A percentile compares a stretch with the other conserved stretches of the same genome.
These are phyloP conservation scores for Arthrobotrys entomopaga DNA, from an alignment of 2,329 filamentous ascomycete genomes.

Conservation along the genomic window DNA sequence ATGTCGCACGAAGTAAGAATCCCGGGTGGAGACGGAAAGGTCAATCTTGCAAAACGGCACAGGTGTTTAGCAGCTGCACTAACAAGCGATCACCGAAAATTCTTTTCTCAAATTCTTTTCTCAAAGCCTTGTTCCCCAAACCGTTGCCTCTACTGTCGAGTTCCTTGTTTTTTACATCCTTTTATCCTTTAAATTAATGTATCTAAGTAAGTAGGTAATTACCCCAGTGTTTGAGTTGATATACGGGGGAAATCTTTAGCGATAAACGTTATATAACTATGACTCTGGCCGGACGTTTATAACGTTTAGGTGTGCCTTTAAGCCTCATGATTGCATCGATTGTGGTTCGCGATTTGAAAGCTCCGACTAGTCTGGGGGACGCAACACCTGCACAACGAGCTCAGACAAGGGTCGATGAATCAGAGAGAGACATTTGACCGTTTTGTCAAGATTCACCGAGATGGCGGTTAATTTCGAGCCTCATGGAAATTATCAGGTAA, in stretches of 20 bases:
- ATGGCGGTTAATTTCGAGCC: slow-evolving; percentile 23
- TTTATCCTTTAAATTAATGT: too few relatives aligned
- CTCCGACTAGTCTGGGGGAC: slow-evolving; percentile 11
- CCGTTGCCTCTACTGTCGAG: too few relatives aligned
- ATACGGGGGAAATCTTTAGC: too few relatives aligned
- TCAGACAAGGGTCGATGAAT: slow-evolving; percentile 28
- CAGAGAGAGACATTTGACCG: background rate
- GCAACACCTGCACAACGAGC: too few relatives aligned
- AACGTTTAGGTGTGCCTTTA: background rate
- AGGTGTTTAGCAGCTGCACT: background rate
- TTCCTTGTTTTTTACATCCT: too few relatives aligned
- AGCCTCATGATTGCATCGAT: slow-evolving; percentile 32
- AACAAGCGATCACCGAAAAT: too few relatives aligned
- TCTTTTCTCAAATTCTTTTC: too few relatives aligned
- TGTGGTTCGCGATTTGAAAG: slow-evolving; percentile 11
- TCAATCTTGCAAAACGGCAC: slow-evolving; percentile 4
- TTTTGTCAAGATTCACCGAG: slow-evolving; percentile 25
- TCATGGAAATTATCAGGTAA: too few relatives aligned
- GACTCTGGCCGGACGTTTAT: too few relatives aligned
- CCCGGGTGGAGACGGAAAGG: slow-evolving; percentile 24
- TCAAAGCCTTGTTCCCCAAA: too few relatives aligned
- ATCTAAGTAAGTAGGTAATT: background rate
- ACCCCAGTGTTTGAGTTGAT: background rate
- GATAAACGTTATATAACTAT: too few relatives aligned
- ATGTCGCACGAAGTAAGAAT: slow-evolving; percentile 27